Percentiles rank a stretch among this genome's conserved stretches.
Conservation (phyloP, 768 basidiomycete species). For the Sarcodon aspratus region DNA sequence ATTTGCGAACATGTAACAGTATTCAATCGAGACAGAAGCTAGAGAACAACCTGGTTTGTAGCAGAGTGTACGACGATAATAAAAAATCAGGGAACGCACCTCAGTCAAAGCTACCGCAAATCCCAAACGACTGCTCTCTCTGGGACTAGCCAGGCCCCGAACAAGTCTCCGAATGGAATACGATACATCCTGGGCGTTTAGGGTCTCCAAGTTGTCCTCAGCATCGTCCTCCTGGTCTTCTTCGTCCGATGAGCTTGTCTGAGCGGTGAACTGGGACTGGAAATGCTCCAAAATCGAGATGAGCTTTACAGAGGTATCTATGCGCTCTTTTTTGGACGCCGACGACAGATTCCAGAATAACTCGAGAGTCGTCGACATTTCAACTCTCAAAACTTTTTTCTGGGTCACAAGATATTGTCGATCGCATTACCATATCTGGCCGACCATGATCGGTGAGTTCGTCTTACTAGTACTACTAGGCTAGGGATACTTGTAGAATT, state of each 20-base stretch:
- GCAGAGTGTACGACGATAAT: background rate
- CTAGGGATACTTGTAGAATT: no score
- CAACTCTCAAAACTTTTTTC: background rate
- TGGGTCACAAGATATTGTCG: no score
- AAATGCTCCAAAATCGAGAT: slow-evolving; percentile 75
- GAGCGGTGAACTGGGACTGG: slow-evolving; percentile 53
- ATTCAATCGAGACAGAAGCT: slow-evolving; percentile 73
- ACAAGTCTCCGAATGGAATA: slow-evolving; percentile 85
- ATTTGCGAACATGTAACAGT: slow-evolving; percentile 75
- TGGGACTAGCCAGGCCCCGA: slow-evolving; percentile 80
- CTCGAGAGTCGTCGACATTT: slow-evolving; percentile 80
- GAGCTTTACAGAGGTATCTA: slow-evolving; percentile 81
- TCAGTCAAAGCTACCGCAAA: slow-evolving; percentile 96
- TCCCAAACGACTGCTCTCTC: slow-evolving; percentile 88
- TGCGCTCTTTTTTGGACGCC: slow-evolving; percentile 61
- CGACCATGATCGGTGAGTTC: no score
- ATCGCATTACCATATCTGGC: no score
- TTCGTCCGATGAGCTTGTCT: slow-evolving; percentile 32
- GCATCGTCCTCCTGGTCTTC: slow-evolving; percentile 23
- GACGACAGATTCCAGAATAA: slow-evolving; percentile 93
- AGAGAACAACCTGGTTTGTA: slow-evolving; percentile 3
- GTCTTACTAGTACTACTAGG: no score
- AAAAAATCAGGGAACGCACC: slow-evolving; percentile 31
- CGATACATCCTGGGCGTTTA: slow-evolving; percentile 85
- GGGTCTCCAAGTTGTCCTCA: slow-evolving; percentile 43